phyloP scores from a whole-genome alignment of 164 flowering plant genomes.

The Umbellularia californica region DNA sequence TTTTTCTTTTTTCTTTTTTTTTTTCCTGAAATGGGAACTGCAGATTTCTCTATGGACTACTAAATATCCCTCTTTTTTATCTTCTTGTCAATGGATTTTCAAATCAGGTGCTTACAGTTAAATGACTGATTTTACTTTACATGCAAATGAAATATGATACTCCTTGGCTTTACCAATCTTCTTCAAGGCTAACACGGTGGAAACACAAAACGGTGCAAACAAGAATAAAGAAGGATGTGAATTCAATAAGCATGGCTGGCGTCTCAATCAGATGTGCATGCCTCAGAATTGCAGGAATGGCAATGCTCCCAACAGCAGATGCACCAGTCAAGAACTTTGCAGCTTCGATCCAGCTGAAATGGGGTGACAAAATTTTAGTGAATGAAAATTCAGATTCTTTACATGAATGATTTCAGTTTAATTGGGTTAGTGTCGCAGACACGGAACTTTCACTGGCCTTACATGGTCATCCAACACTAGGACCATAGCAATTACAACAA shows the following conservation, averaged over 20 bases:
- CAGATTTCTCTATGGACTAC: no score
- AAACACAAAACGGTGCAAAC: conserved; percentile 90
- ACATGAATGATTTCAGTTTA: neutral
- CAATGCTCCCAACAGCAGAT: conserved; percentile 89
- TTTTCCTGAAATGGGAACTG: no score
- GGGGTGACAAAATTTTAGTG: neutral
- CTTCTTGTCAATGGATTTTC: neutral
- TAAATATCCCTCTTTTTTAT: no score
- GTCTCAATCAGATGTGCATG: conserved; percentile 82
- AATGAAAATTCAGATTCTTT: no score
- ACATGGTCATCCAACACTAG: no score
- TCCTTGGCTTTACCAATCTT: conserved; percentile 61
- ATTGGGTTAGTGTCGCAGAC: neutral
- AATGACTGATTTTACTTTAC: neutral
- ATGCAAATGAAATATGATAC: neutral
- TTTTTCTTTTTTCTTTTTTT: no score
- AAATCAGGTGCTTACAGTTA: neutral
- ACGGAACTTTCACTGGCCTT: no score
- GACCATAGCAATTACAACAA: no score
- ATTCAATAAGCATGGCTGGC: conserved; percentile 89
- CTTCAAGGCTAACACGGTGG: conserved; percentile 87
- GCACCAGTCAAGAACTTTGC: conserved; percentile 98
- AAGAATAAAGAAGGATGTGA: conserved; percentile 82
- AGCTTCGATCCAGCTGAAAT: conserved; percentile 45
- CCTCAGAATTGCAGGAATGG: conserved; percentile 87